Base-by-base conservation (phyloP, 768 basidiomycete genomes). In the Porpolomopsis calyptriformis region DNA sequence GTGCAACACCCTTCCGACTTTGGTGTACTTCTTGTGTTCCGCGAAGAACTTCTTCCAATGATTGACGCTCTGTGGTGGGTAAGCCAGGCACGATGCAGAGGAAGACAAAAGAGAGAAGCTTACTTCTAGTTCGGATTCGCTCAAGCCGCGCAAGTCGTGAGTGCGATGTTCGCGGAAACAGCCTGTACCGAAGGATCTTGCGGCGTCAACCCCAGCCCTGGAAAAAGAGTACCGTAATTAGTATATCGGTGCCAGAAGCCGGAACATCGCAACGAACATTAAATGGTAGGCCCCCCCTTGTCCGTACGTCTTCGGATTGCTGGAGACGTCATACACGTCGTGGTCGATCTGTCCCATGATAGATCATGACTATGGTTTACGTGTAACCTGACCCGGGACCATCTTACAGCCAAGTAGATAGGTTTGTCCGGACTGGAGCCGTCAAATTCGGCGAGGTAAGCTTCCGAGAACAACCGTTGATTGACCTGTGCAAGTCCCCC, bases 21-120 rank as follows among this genome's bases (percentile, higher is more conserved):
- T 82, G 45, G 56, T 55, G 61, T 98, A 98, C 49, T 77, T 74
- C 55, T 85, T 80, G 62, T 90, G 85, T 7, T 86, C 76, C 1
- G 70, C 64, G 57, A 92, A 97, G 69, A 93, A 97, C 23, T 74
- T 70, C 65, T 91, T 93, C 93, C 93, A 98, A 53, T 92, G 81
- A 39, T 75, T 62, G 16, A 96, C 66, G 49, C 85, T 68, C 89
- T 94, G 46, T 29, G 9, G 14, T 49, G 20, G 36, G 35, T 20
- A 44, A 43, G 35, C 10, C 31, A 39, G 12, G 18, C 47, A 26
- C 26, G 33, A 19, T 23, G 18, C n/a, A 45, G 31, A 34, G 37
- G 20, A n/a, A 18, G n/a, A 10, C 5, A 22, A 20, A 24, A n/a
- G 39, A 40, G 19, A 10, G 14, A 42, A 39, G 20, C 29, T n/a